Percentiles rank a stretch among this genome's conserved stretches.
Evolutionary conservation across 306 rosid genomes (phyloP).

Genomic region (Sphenostylis stenocarpa): DNA sequence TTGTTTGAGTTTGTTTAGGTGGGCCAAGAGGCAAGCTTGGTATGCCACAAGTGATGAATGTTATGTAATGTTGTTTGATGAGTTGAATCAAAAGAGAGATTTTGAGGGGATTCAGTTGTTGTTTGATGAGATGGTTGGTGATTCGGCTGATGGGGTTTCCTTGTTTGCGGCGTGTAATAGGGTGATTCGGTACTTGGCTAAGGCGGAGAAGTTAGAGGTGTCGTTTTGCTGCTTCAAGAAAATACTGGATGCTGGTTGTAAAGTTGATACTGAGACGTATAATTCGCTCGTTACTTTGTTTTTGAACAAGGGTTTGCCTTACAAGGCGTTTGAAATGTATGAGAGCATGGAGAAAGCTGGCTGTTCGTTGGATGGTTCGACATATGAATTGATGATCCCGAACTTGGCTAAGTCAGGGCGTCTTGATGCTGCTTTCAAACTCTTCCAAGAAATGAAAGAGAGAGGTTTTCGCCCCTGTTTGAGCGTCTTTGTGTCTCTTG

Average conservation of each 20-base stretch:
- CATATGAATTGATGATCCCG: slow-evolving; percentile 91
- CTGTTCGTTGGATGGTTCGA: slow-evolving; percentile 68
- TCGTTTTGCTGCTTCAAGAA: slow-evolving; percentile 88
- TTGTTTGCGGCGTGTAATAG: slow-evolving; percentile 62
- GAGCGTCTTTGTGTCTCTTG: slow-evolving; percentile 64
- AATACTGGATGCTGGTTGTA: slow-evolving; percentile 62
- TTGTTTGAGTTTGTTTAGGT: slow-evolving; percentile 76
- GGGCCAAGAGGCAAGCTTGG: slow-evolving; percentile 95
- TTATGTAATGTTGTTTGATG: slow-evolving; percentile 69
- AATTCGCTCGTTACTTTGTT: slow-evolving; percentile 79
- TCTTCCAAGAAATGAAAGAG: slow-evolving; percentile 81
- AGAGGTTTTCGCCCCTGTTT: slow-evolving; percentile 67
- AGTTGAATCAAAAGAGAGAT: slow-evolving; percentile 64
- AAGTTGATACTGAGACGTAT: slow-evolving; percentile 69
- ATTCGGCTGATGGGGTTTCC: slow-evolving; percentile 51
- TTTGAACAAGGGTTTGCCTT: slow-evolving; percentile 88
- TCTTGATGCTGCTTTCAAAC: slow-evolving; percentile 88
- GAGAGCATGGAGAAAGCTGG: slow-evolving; percentile 76
- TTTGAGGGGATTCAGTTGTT: slow-evolving; percentile 77
- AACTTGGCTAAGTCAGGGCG: slow-evolving; percentile 91
- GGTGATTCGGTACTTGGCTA: slow-evolving; percentile 80
- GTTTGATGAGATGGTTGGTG: slow-evolving; percentile 84
- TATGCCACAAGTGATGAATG: slow-evolving; percentile 71
- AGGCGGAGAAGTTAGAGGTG: slow-evolving; percentile 85
- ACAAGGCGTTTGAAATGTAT: slow-evolving; percentile 89